Conservation (phyloP, 257 asterid species). For the Sherardia arvensis region DNA sequence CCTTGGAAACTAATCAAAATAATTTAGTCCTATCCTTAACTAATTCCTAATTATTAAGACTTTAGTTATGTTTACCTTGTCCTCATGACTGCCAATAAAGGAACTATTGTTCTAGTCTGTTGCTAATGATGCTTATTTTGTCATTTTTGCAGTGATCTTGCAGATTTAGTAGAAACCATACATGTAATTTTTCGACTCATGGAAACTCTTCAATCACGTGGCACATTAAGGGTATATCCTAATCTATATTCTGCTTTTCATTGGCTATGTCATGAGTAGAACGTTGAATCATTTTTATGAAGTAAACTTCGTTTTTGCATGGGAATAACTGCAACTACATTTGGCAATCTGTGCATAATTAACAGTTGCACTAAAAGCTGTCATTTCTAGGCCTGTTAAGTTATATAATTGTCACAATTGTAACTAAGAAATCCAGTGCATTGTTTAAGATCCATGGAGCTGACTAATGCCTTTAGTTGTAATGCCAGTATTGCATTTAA, state of each 20-base stretch:
- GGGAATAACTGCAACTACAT: not conserved
- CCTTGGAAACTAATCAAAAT: not conserved
- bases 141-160: conserved; percentile 69
- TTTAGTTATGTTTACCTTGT: not conserved
- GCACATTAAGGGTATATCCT: conserved; percentile 70
- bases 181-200: conserved; percentile 63
- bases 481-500: not conserved
- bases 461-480: not conserved
- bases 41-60: not conserved
- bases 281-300: not conserved
- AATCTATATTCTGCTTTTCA: conserved; percentile 5
- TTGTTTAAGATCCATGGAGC: not conserved
- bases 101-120: not conserved
- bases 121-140: conserved; percentile 16
- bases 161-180: conserved; percentile 81
- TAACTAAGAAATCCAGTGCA: not conserved
- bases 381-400: not conserved
- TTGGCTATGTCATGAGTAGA: conserved; percentile 1
- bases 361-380: not conserved
- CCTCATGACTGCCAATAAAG: not conserved
- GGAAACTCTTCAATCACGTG: conserved; percentile 86
- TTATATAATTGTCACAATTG: not conserved
- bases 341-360: not conserved
- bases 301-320: not conserved
- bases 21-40: not conserved